Conservation (phyloP, 345 rosid genomes). For the Erucastrum elatum region DNA sequence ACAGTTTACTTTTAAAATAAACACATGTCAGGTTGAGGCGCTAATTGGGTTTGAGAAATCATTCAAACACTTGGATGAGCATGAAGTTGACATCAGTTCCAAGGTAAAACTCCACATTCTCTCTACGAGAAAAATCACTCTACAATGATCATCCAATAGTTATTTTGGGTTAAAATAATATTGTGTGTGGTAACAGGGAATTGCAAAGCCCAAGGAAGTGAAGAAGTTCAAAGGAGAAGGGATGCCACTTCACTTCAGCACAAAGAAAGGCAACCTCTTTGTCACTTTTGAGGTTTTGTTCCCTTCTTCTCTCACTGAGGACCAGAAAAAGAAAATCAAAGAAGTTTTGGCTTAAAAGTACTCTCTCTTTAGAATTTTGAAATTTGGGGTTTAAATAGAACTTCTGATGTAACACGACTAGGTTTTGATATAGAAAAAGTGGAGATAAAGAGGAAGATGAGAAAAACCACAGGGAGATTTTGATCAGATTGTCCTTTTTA, state of each 20-base stretch:
- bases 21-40: conserved; percentile 68
- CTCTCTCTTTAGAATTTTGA: conserved; percentile 2
- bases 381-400: conserved; percentile 17
- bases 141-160: not conserved
- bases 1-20: not conserved
- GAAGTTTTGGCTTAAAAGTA: conserved; percentile 58
- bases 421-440: conserved; percentile 19
- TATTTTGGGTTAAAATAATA: not conserved
- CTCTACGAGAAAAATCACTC: not conserved
- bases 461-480: conserved; percentile 12
- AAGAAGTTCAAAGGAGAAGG: conserved; percentile 66
- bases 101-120: conserved; percentile 53
- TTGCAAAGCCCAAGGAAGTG: conserved; percentile 92
- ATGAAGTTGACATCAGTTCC: conserved; percentile 74
- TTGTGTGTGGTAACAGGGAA: conserved; percentile 74
- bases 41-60: conserved; percentile 97
- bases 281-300: conserved; percentile 89
- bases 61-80: conserved; percentile 87
- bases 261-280: conserved; percentile 84
- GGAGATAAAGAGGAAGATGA: conserved; percentile 12
- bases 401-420: no score
- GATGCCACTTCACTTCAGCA: conserved; percentile 86
- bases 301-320: conserved; percentile 72
- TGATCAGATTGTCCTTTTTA: conserved; percentile 12
- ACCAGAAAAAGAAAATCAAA: conserved; percentile 81